Evolutionary conservation across 805 yeast genomes (phyloP), one percentile per base, ranked within the genome.

Genomic region (Suhomyces emberorum): DNA sequence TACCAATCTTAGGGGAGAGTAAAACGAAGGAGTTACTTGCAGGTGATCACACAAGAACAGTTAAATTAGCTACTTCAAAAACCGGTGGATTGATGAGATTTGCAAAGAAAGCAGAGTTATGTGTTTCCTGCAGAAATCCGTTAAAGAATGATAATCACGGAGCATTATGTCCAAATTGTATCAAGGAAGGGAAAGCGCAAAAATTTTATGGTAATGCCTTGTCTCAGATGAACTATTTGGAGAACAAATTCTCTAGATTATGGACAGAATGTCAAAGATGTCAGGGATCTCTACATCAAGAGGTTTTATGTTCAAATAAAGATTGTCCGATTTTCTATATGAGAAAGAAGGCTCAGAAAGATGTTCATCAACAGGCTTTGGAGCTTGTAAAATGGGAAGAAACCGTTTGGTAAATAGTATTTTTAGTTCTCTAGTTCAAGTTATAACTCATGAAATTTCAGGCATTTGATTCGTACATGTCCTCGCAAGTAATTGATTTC

Each of bases 261-360:
- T 93, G 99, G 99, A 91, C 98, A 0, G 95, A 93, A 56, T 95
- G 99, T 58, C 99, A 93, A 64, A 70, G 97, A 41, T 93, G 98
- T 60, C 97, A 95, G 51, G 98, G 98, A 0, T 85, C 93, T 17
- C 65, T 95, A 37, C 97, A 93, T 52, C 96, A 88, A 61, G 98
- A 93, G 49, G 98, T 93, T 3, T 68, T 91, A 16, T 93, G 99
- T 59, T 81, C 96, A 0, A 88, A 91, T 48, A 88, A 89, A 48
- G 98, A 93, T 60, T 93, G 99, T 65, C 96, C 97, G 1, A 93
- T 93, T 24, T 93, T 93, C 54, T 93, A 93, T 59, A 93, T 93
- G 98, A 74, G 99, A 54, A 89, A 78, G 60, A 83, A 83, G 54
- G 84, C 82, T 7, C 91, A 83, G 51, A 84, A 83, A 57, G 95